Evolutionary conservation across 129 eudicot genomes (phyloP), one percentile per base, ranked within the genome.

Genomic region (Pulicaria dysenterica): DNA sequence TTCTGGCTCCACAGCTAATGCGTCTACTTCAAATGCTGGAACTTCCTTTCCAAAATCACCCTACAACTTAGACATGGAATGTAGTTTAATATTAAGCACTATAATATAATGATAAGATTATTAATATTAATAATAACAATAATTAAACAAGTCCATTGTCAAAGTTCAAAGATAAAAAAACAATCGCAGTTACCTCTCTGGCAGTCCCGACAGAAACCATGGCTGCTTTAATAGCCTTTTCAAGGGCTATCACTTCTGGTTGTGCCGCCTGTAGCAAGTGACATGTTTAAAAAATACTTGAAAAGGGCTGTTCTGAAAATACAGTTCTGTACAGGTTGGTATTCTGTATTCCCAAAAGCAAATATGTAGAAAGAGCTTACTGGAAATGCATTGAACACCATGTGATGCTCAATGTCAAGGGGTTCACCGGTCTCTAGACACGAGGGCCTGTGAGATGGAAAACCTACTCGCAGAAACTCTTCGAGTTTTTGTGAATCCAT

Each of bases 1-100:
- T 39, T 90, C 94, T 48, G 96, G 84, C 78, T 95, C 99, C 66
- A 95, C 96, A 9, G 60, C 83, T 77, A 89, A 83, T 77, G 99
- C 97, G 62, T 88, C 97, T 34, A 90, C 97, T 66, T 95, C 96
- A 88, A 84, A 95, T 60, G 91, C 78, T 16, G 99, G 93, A 46
- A 95, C 99, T 83, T 95, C 96, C 79, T 89, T 86, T 53, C 99
- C 99, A 84, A 88, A 95, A 84, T 90, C 94, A 83, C 81, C 78
- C 99, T 95, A 80, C 38, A 48, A 60, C 60, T 68, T 38, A 54
- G 50, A 73, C 13, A 54, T 70, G 51, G 42, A 17, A 70, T 67
- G 57, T 8, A 74, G 9, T 5, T 57, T 41, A 70, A 80, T 36
- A 73, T 64, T 31, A 79, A 64, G 3, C 24, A 45, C 45, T n/a